These are phyloP conservation scores for Kodamaea hsintzibuensis DNA, from an alignment of 805 yeast species.

Conservation along the genomic window DNA sequence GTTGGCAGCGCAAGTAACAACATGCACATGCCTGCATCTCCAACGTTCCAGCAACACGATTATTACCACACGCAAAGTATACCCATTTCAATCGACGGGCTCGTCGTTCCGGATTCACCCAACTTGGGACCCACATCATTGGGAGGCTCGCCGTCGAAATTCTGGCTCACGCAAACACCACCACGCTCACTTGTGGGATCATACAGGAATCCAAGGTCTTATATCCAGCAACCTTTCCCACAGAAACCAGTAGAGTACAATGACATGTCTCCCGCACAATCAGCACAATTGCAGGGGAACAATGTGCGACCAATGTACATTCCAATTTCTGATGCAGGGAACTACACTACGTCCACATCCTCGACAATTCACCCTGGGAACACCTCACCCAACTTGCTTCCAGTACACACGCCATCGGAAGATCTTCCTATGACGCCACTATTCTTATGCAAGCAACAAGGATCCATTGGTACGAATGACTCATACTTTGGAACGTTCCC, in stretches of 20 bases:
- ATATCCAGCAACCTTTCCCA: slow-evolving; percentile 8
- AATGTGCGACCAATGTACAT: slow-evolving; percentile 11
- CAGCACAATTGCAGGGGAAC: neutral
- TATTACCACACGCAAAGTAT: slow-evolving; percentile 26
- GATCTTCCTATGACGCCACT: slow-evolving; percentile 48
- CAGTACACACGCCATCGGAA: slow-evolving; percentile 44
- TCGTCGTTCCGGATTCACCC: slow-evolving; percentile 50
- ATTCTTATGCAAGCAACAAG: slow-evolving; percentile 9
- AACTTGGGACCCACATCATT: slow-evolving; percentile 51
- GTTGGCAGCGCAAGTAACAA: neutral
- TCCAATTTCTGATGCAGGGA: slow-evolving; percentile 7
- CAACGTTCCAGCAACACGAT: slow-evolving; percentile 7
- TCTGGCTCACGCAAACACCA: slow-evolving; percentile 56
- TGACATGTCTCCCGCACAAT: neutral
- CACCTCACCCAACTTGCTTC: slow-evolving; percentile 32
- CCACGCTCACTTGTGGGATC: slow-evolving; percentile 38
- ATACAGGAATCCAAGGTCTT: slow-evolving; percentile 19
- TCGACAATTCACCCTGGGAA: slow-evolving; percentile 7
- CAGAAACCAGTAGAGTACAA: neutral
- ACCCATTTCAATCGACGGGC: slow-evolving; percentile 23
- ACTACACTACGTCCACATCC: slow-evolving; percentile 10
- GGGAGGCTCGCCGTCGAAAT: slow-evolving; percentile 56
- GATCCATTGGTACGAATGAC: slow-evolving; percentile 4
- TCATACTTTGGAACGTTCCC: slow-evolving; percentile 14
- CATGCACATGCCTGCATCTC: slow-evolving; percentile 7